Evolutionary conservation across 2,329 filamentous ascomycete genomes (phyloP), one percentile per base, ranked within the genome.

Genomic region (Ophiostoma novo-ulmi): DNA sequence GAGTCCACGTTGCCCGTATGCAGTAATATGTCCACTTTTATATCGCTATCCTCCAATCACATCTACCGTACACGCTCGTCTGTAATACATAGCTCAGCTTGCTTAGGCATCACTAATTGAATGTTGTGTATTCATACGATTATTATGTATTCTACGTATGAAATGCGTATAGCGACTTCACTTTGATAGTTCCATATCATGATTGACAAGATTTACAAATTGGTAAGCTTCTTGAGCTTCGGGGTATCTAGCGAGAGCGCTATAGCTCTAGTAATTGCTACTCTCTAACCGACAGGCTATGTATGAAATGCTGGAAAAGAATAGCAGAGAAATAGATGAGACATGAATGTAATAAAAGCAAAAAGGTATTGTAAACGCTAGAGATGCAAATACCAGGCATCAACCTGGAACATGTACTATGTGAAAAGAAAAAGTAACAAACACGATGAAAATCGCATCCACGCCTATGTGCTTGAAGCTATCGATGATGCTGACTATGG

Each of bases 1-100:
- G 17, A 64, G 63, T 70, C 69, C 69, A 70, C 69, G 69, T 70
- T 67, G 61, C 39, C 69, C 66, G 48, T 22, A 70, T 65, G 38
- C 63, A 39, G 63, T 22, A n/a, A 65, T 65, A 5, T 20, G 0
- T 14, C 63, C 63, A 65, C 63, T 65, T 55, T 64, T 39, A 13
- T 22, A 6, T 14, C 22, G 8, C 63, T 11, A 13, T 10, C 36
- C 14, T 20, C 63, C 63, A 65, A 65, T 22, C 36, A 41, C 14
- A 10, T 8, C 4, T 13, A 20, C 20, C 31, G 7, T 64, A 64
- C 61, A 20, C 63, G 20, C n/a, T 39, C 36, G 36, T 26, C 17
- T 65, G 26, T 63, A 63, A 36, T 36, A 61, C 13, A 38, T 22
- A 63, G 58, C 61, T 38, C 35, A 39, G 63, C 63, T 39, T 65